phyloP scores from a whole-genome alignment of 768 basidiomycete genomes.

The Mycena maculata region DNA sequence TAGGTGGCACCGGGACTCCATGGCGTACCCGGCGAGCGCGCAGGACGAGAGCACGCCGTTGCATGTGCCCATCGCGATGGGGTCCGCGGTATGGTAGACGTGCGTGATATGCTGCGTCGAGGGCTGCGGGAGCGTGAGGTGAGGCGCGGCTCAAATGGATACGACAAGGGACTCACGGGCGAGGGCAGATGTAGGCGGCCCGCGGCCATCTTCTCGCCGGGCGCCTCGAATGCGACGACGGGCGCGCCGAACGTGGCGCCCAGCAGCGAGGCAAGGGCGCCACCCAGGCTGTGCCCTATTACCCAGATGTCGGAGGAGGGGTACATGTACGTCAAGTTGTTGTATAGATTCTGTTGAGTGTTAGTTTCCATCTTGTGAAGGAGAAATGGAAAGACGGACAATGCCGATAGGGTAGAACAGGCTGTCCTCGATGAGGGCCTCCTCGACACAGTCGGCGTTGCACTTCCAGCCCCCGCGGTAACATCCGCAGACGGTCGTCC shows the following conservation, averaged over 20 bases:
- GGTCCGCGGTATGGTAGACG: conserved; percentile 94
- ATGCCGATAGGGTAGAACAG: conserved; percentile 93
- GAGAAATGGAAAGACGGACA: conserved; percentile 57
- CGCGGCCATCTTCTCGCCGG: conserved; percentile 87
- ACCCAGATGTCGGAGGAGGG: conserved; percentile 93
- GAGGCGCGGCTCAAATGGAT: background rate
- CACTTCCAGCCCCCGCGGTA: conserved; percentile 85
- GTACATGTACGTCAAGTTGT: conserved; percentile 94
- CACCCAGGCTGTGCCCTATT: conserved; percentile 78
- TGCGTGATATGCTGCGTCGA: conserved; percentile 87
- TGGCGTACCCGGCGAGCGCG: conserved; percentile 88
- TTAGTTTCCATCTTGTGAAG: background rate
- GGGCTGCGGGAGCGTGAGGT: conserved; percentile 58
- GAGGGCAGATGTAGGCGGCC: conserved; percentile 85
- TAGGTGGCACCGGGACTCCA: conserved; percentile 88
- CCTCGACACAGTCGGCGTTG: conserved; percentile 80
- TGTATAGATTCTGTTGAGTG: conserved; percentile 82
- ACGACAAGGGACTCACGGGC: conserved; percentile 64
- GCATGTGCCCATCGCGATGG: conserved; percentile 91
- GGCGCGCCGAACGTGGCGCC: conserved; percentile 92
- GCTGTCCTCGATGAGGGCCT: conserved; percentile 79
- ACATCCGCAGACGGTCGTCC: conserved; percentile 95
- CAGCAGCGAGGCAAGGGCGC: conserved; percentile 82
- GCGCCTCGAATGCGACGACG: conserved; percentile 89
- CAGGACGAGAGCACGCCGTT: conserved; percentile 86